These are phyloP conservation scores for Populus deltoides DNA, from an alignment of 345 rosid genomes.

Conservation along the genomic window DNA sequence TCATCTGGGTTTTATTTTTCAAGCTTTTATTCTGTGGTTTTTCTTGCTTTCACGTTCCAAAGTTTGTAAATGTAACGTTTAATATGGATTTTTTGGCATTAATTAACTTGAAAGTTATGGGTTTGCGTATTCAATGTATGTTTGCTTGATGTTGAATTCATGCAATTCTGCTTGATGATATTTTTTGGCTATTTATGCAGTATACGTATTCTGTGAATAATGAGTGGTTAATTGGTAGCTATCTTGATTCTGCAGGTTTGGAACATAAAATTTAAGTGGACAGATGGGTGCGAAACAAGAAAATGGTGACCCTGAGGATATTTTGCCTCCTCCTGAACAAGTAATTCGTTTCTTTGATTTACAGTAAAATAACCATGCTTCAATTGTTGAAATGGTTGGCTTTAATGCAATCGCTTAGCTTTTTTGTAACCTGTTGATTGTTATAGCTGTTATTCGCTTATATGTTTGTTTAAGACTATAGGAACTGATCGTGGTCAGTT, in stretches of 20 bases:
- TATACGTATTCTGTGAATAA: not conserved
- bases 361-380: not conserved
- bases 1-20: not conserved
- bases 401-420: not conserved
- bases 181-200: not conserved
- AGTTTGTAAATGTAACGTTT: not conserved
- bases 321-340: constrained; percentile 44
- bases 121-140: not conserved
- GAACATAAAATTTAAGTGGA: not conserved
- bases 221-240: not conserved
- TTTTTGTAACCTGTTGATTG: not conserved
- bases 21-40: not conserved
- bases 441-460: no score
- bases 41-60: not conserved
- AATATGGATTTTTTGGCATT: not conserved
- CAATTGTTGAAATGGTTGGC: not conserved
- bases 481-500: not conserved
- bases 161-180: not conserved
- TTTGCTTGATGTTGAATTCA: not conserved
- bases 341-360: constrained; percentile 13
- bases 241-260: not conserved
- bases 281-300: constrained; percentile 41
- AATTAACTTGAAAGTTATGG: not conserved
- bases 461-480: not conserved
- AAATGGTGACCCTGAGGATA: constrained; percentile 18